Percentiles rank a stretch among this genome's conserved stretches.
Conservation (phyloP, 768 basidiomycete genomes). For the Stropharia rugosoannulata region DNA sequence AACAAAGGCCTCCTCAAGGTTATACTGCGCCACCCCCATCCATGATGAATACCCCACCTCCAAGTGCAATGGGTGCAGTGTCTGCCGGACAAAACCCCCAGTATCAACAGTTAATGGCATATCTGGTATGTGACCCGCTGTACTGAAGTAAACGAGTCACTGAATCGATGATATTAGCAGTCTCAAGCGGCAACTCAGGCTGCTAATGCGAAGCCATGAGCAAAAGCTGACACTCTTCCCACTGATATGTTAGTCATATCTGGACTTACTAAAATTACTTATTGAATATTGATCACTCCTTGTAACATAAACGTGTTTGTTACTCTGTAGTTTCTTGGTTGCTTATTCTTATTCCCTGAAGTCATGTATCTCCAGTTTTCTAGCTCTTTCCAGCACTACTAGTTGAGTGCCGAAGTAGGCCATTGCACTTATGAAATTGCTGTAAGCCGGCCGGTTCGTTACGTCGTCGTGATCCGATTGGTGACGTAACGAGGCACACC, state of each 20-base stretch:
- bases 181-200: conserved; percentile 29
- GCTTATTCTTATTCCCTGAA: conserved; percentile 24
- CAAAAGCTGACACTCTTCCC: not conserved
- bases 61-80: conserved; percentile 35
- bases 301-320: not conserved
- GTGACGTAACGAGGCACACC: conserved; percentile 12
- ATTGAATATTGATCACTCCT: not conserved
- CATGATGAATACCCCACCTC: conserved; percentile 40
- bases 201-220: conserved; percentile 19
- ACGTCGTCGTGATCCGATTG: conserved; percentile 1
- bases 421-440: not conserved
- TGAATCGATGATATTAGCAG: conserved; percentile 23
- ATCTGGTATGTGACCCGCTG: conserved; percentile 45
- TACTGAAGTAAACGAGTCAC: not conserved
- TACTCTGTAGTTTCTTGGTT: conserved; percentile 9
- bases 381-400: conserved; percentile 6
- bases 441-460: not conserved
- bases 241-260: not conserved
- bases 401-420: conserved; percentile 2
- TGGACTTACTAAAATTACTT: conserved; percentile 1
- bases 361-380: conserved; percentile 11
- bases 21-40: conserved; percentile 39
- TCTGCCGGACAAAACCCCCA: conserved; percentile 35
- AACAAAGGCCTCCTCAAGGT: conserved; percentile 29
- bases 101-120: conserved; percentile 71